Evolutionary conservation across 441 rosid species (phyloP).

Genomic region (California macrophylla): DNA sequence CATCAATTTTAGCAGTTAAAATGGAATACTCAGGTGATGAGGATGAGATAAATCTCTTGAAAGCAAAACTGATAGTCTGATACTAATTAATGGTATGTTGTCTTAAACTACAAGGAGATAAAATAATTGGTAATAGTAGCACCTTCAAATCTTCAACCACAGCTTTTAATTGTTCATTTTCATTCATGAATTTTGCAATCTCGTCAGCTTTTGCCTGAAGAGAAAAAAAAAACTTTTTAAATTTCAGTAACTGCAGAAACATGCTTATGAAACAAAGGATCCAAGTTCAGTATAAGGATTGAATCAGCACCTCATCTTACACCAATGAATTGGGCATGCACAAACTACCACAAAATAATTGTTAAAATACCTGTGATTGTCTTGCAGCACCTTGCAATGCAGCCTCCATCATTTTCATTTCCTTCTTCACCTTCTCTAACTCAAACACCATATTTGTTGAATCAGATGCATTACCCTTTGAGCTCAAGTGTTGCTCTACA

Average conservation of each 20-base stretch:
- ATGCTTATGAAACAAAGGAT: not conserved
- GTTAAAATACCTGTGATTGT: constrained; percentile 82
- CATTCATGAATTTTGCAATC: constrained; percentile 87
- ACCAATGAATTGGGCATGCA: not conserved
- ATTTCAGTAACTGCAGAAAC: constrained; percentile 18
- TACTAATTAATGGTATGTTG: not conserved
- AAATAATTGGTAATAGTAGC: constrained; percentile 8
- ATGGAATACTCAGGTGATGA: not conserved
- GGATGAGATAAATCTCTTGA: not conserved
- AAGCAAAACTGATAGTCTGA: constrained; percentile 2
- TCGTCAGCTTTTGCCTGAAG: constrained; percentile 97
- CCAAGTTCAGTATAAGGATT: not conserved
- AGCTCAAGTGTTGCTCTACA: constrained; percentile 36
- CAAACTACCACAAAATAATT: constrained; percentile 3
- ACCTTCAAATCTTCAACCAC: constrained; percentile 80
- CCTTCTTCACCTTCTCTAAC: constrained; percentile 66
- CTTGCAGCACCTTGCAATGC: constrained; percentile 98
- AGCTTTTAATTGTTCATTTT: constrained; percentile 84
- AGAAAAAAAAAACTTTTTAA: constrained; percentile 7
- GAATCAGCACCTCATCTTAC: not conserved
- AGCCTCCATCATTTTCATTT: constrained; percentile 87
- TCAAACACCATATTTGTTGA: constrained; percentile 39
- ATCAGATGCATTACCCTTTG: constrained; percentile 36
- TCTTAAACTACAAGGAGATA: not conserved
- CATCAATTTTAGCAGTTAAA: constrained; percentile 27